Evolutionary conservation across 257 asterid species (phyloP), one percentile per base, ranked within the genome.

Genomic region (Plantago ovata): DNA sequence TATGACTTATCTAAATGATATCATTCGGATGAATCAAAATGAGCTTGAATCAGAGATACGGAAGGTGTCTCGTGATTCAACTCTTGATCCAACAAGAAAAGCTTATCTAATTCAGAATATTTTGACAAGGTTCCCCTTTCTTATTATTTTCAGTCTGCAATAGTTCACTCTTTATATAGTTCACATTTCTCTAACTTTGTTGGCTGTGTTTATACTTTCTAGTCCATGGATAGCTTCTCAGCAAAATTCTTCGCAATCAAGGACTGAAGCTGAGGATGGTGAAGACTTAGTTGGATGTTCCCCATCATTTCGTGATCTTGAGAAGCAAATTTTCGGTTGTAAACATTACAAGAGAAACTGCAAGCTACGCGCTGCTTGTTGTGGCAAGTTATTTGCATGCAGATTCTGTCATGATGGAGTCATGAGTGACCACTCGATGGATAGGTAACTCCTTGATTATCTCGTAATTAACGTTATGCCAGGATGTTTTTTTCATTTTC

Each of bases 371-470:
- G 98, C 98, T 80, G 85, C 93, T 65, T 92, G 98, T 62, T 92
- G 98, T 58, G 95, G 94, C 56, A 88, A 92, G 68, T 60, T 92
- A 62, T 77, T 88, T 67, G 69, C 94, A 1, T 88, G 98, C 79
- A 80, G 98, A 78, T 92, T 87, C 73, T 92, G 98, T 76, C 98
- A 92, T 63, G 98, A 92, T 66, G 87, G 85, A 80, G 87, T 92
- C 68, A n/a, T n/a, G n/a, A 92, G 98, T 58, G 98, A 92, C 78
- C 98, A 92, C 73, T 79, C 98, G 15, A 92, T 92, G 96, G 98
- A 92, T 9, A 79, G 98, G 98, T 88, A 77, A 68, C 56, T 16
- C 61, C 49, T 53, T 9, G 14, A 36, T 38, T 28, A 51, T 55
- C 57, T 44, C 32, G n/a, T n/a, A n/a, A n/a, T n/a, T 39, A 21